Percentiles rank a stretch among this genome's conserved stretches.
These are phyloP conservation scores for Nigrospora osmanthi DNA, from an alignment of 2,329 filamentous ascomycete genomes.

Conservation along the genomic window DNA sequence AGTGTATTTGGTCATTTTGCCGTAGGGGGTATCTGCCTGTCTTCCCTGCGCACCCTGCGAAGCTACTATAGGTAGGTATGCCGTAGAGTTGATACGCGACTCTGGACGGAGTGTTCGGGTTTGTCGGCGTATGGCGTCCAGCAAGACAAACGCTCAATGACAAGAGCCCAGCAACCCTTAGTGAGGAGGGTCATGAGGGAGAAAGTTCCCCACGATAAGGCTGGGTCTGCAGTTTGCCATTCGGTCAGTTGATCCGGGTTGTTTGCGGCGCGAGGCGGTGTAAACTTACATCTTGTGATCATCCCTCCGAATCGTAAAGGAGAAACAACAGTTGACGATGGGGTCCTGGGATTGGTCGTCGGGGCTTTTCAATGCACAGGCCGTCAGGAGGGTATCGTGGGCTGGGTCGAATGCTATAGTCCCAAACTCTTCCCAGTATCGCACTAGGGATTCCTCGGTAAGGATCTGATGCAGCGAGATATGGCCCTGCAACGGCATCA, in stretches of 20 bases:
- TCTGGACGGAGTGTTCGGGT: too few relatives aligned
- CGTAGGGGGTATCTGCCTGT: too few relatives aligned
- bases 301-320: conserved; percentile 91
- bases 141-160: background rate
- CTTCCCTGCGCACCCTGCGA: too few relatives aligned
- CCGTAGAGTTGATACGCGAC: too few relatives aligned
- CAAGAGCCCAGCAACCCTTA: conserved; percentile 10
- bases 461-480: conserved; percentile 93
- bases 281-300: conserved; percentile 84
- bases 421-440: conserved; percentile 98
- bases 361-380: conserved; percentile 82
- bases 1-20: too few relatives aligned
- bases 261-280: background rate
- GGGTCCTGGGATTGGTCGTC: conserved; percentile 60
- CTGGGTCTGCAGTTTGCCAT: conserved; percentile 56
- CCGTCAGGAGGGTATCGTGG: conserved; percentile 92
- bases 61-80: too few relatives aligned
- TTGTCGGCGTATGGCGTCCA: too few relatives aligned
- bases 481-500: conserved; percentile 59
- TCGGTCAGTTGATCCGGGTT: conserved; percentile 20
- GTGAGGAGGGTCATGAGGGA: conserved; percentile 67
- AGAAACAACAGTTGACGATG: conserved; percentile 90
- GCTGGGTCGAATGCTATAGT: conserved; percentile 92
- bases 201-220: conserved; percentile 92
- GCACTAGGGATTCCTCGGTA: conserved; percentile 87